Base-by-base conservation (phyloP, 2,329 filamentous ascomycete genomes). In the Thermothelomyces thermophilus region DNA sequence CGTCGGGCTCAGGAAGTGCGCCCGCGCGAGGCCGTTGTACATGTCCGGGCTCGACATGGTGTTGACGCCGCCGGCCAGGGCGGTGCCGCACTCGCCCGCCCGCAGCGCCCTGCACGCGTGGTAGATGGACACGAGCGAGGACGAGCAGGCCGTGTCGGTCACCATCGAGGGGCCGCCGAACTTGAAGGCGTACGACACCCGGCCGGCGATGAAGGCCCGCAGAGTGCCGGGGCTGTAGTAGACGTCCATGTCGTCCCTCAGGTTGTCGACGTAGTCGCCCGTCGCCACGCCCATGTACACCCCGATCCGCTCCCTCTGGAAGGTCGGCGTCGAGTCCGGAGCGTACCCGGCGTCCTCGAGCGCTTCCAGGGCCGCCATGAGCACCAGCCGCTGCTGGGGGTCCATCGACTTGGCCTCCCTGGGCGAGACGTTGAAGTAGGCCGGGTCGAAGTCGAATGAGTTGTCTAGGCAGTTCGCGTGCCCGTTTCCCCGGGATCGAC, bases 51-150 rank as follows among this genome's bases (percentile, higher is more conserved):
- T 62, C 1, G 62, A 67, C 28, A 72, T 66, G n/a, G 72, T 42
- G 36, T 68, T 68, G 6, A 64, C 62, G 11, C 70, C 72, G 3
- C 70, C 70, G 0, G 67, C 69, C 7, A 72, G 42, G 0, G 67
- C 68, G 33, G 56, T 55, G 1, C 56, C 43, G 39, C 62, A 64
- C 24, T 72, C 68, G 1, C 64, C 64, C 0, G 53, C 34, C 2
- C 58, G 56, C 1, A 68, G 45, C 3, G 39, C 45, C 7, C 42
- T 34, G 51, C 64, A 70, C 0, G 66, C 69, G 3, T 51, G 48
- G 44, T 70, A 59, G 4, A 70, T 58, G 0, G 68, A 65, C 3
- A 69, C 67, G 0, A 60, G 49, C 0, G 66, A 66, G 0, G 68
- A 63, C 0, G 67, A 67, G 49, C 68, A 71, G 0, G 69, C 69